Evolutionary conservation across 1,284 basidiomycete species (phyloP).

Genomic region (Marasmius sp.): DNA sequence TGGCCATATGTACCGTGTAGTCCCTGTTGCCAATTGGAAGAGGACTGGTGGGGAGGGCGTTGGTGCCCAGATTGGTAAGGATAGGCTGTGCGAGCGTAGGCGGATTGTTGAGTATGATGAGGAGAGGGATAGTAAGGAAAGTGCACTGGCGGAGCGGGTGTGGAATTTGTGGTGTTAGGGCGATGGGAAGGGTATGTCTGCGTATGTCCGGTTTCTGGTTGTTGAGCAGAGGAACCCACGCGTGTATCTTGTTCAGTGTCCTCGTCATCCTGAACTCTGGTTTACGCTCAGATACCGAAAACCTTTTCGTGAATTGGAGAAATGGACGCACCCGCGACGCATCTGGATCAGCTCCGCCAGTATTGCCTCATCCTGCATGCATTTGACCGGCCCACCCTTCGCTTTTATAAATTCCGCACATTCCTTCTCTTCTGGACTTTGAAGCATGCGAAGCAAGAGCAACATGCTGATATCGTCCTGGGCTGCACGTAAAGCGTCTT

Average conservation of each 20-base stretch:
- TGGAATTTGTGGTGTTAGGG: no score
- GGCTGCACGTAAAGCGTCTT: background rate
- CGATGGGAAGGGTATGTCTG: no score
- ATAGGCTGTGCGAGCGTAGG: background rate
- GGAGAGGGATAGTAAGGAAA: background rate
- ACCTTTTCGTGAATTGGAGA: background rate
- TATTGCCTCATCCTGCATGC: background rate
- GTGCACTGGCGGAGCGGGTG: no score
- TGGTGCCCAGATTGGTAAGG: background rate
- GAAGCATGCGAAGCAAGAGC: background rate
- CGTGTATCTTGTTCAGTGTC: no score
- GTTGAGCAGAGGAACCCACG: no score
- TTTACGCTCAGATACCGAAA: background rate
- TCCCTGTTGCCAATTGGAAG: background rate
- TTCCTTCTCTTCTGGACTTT: background rate
- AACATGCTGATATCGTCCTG: background rate
- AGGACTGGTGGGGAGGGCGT: background rate
- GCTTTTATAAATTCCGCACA: background rate
- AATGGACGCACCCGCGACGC: background rate
- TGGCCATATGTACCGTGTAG: no score
- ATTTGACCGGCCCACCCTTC: background rate
- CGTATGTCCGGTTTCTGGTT: no score
- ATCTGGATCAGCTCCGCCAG: background rate
- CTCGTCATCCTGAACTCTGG: no score
- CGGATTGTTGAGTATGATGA: background rate